Evolutionary conservation across 2,329 filamentous ascomycete species (phyloP), one percentile per base, ranked within the genome.

Genomic region (Dactylonectria estremocensis): DNA sequence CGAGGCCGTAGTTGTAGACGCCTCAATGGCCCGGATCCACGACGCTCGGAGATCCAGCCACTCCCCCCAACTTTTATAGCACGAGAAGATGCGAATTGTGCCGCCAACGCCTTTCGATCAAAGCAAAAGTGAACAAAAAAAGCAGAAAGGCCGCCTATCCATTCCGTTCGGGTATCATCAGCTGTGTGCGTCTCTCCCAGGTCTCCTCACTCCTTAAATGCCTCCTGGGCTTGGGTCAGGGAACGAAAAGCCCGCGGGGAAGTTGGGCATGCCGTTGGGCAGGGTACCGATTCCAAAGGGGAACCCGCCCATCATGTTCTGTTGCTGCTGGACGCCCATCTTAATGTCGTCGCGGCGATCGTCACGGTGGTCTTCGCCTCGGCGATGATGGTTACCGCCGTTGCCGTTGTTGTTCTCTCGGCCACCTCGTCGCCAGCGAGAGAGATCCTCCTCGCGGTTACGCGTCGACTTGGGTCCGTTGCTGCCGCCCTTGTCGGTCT

Each of bases 381-480:
- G 69, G 35, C 71, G 69, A 24, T 69, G 64, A 49, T 72, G 69
- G 49, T 68, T 64, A 11, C 72, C 69, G 56, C 69, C 70, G 37
- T 72, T 71, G 46, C 76, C 58, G 54, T 70, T 68, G 56, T 75
- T 70, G 40, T 77, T 71, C 40, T 80, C 79, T 24, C 80, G 77
- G 64, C 78, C 75, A 43, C 80, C 75, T 52, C 80, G 74, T 37
- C 78, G 79, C 76, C 77, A 77, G 55, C 76, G 76, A 11, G 73
- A 72, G n/a, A 72, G 64, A 13, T 81, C 80, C 6, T 81, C 80
- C 1, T 83, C 82, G 24, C 78, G 80, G 67, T 84, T 82, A 18
- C 86, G 82, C n/a, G 86, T 88, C 1, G 89, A 91, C 75, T 90
- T 91, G 58, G 90, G 90, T 3, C 90, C 90, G 75, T 90, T 88